Evolutionary conservation across 139 green algal species (phyloP), one percentile per base, ranked within the genome.

Genomic region (Pleodorina starrii): DNA sequence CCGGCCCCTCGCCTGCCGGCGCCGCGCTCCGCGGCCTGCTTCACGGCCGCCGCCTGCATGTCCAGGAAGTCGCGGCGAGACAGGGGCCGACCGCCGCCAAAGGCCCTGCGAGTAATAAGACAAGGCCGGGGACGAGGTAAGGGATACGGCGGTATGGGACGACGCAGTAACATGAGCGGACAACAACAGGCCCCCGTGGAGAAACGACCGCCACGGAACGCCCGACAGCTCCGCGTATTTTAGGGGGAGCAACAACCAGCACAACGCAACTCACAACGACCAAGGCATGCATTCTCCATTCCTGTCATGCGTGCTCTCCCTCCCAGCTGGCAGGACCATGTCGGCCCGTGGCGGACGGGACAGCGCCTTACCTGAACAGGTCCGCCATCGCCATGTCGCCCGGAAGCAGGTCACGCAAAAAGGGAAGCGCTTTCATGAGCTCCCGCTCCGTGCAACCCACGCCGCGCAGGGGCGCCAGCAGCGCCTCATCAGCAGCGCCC

Each of bases 31-130:
- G 40, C 72, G 2, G 54, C 50, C 6, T 16, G n/a, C 10, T 66
- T 73, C 35, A 6, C 23, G 6, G 59, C 74, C 12, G 43, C 4
- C 1, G 57, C 17, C 60, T 90, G 73, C 75, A 85, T 40, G 43
- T 80, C 59, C 59, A 72, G 21, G 57, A 90, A 90, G 32, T 90
- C 75, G 4, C 73, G 46, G n/a, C 73, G 86, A 4, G 75, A 77
- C 0, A 90, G 86, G 46, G 86, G 86, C 57, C 75, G 86, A 5
- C 86, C 86, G 25, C 54, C 38, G 59, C 57, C 86, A 35, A 90
- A 90, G 0, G 86, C 86, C 74, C 76, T 85, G 74, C 27, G 74
- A 50, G 36, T 3, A 38, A 42, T 5, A 60, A 29, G 4, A 69
- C 35, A 25, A 75, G 19, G 12, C 32, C 68, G 40, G 72, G 11